A percentile compares a stretch with the other conserved stretches of the same genome.
Evolutionary conservation across 2,329 filamentous ascomycete genomes (phyloP).

Genomic region (Fusarium tanahbumbuense): DNA sequence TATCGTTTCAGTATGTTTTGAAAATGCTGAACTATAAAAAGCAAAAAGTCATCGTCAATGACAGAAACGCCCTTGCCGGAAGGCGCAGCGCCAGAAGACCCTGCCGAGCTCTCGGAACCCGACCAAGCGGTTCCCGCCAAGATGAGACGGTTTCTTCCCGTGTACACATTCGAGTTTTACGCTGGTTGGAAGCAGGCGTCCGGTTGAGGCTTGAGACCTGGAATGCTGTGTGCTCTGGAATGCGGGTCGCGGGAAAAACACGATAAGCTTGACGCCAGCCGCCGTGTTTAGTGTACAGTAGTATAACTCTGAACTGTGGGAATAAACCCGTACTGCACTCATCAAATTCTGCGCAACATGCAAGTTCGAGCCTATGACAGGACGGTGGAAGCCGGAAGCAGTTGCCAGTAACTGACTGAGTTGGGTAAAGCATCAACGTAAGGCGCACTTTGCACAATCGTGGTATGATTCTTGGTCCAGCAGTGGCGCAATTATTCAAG

Average conservation of each 20-base stretch:
- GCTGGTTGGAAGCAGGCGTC: not conserved
- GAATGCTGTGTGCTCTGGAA: constrained; percentile 22
- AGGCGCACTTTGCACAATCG: constrained; percentile 20
- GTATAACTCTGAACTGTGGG: constrained; percentile 8
- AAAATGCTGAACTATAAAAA: not conserved
- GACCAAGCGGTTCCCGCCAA: constrained; percentile 24
- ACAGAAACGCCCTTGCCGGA: not conserved
- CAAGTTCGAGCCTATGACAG: not conserved
- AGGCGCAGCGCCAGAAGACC: constrained; percentile 29
- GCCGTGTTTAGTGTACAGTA: not conserved
- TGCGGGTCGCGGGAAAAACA: constrained; percentile 18
- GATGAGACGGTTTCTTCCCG: constrained; percentile 8
- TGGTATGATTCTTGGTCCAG: constrained; percentile 22
- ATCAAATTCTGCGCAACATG: not conserved
- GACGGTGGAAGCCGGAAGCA: not conserved
- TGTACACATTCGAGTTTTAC: not conserved
- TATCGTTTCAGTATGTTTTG: not conserved
- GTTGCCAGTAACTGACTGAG: not conserved
- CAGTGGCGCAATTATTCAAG: constrained; percentile 8
- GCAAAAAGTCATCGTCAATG: not conserved
- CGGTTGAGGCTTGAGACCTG: constrained; percentile 12
- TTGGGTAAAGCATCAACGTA: not conserved
- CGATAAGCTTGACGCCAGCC: constrained; percentile 21
- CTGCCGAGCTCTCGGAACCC: constrained; percentile 21
- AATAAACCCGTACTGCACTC: not conserved